Conservation (phyloP, 2,329 filamentous ascomycete species). For the Fusarium sp. region DNA sequence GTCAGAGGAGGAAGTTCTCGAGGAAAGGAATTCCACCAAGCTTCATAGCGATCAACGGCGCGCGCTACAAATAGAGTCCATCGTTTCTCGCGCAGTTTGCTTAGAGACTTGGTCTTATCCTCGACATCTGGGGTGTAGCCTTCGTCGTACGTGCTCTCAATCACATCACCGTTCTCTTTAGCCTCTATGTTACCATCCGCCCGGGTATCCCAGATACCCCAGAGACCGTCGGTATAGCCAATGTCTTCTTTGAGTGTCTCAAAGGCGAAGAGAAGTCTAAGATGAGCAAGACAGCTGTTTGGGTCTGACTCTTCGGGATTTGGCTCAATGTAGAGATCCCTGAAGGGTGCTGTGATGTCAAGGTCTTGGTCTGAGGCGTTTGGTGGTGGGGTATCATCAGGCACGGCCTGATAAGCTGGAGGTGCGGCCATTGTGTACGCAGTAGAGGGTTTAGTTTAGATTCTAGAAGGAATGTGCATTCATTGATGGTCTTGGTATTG, state of each 20-base stretch:
- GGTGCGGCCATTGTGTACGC: constrained; percentile 21
- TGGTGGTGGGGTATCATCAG: not conserved
- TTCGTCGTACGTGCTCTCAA: constrained; percentile 3
- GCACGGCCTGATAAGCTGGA: constrained; percentile 28
- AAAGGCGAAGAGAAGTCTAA: constrained; percentile 75
- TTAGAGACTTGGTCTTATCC: constrained; percentile 51
- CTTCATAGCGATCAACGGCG: constrained; percentile 72
- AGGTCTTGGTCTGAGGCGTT: constrained; percentile 4
- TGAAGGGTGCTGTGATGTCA: constrained; percentile 28
- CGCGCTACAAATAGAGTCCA: constrained; percentile 75
- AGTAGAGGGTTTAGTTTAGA: not conserved
- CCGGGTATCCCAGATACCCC: constrained; percentile 65
- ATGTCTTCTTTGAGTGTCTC: constrained; percentile 71
- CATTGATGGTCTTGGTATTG: not conserved
- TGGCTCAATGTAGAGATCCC: constrained; percentile 28
- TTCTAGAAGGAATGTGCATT: not conserved
- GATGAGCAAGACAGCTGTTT: constrained; percentile 59
- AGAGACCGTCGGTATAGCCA: constrained; percentile 71
- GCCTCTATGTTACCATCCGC: constrained; percentile 42
- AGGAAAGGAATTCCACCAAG: constrained; percentile 64
- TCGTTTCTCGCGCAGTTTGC: constrained; percentile 72
- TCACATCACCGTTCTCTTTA: constrained; percentile 28
- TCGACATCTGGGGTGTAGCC: constrained; percentile 46
- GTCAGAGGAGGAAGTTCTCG: constrained; percentile 12
- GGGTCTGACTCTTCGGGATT: constrained; percentile 29